Evolutionary conservation across 2,329 filamentous ascomycete species (phyloP).

Genomic region (Penicillium fuscoglaucum): DNA sequence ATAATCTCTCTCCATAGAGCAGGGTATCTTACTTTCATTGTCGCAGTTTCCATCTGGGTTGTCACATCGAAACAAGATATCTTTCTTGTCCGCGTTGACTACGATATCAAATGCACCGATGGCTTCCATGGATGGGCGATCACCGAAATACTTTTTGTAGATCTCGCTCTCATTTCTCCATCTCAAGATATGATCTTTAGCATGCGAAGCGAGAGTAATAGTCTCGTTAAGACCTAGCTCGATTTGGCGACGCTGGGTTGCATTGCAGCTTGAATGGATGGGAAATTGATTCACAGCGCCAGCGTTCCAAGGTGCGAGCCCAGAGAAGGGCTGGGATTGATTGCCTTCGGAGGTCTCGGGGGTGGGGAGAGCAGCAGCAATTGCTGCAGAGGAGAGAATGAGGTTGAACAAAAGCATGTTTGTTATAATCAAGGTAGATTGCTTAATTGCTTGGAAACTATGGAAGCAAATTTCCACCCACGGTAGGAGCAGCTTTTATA

Average conservation of each 20-base stretch:
- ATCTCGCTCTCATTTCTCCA: constrained; percentile 58
- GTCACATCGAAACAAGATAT: constrained; percentile 66
- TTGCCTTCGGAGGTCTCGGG: not conserved
- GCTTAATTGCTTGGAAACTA: not conserved
- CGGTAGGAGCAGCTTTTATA: constrained; percentile 8
- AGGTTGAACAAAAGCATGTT: constrained; percentile 3
- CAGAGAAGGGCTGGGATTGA: constrained; percentile 13
- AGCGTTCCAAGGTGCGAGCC: constrained; percentile 27
- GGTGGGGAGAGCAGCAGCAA: constrained; percentile 12
- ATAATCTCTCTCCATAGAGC: not conserved
- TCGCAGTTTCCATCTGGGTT: constrained; percentile 66
- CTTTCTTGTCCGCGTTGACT: constrained; percentile 57
- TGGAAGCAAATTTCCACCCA: too few species aligned
- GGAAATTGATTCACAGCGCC: constrained; percentile 46
- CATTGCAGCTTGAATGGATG: constrained; percentile 68
- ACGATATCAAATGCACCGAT: constrained; percentile 65
- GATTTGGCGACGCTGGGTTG: constrained; percentile 60
- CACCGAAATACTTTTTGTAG: constrained; percentile 67
- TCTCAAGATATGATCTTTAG: constrained; percentile 56
- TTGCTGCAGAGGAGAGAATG: constrained; percentile 6
- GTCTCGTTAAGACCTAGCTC: constrained; percentile 59
- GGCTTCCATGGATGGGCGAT: constrained; percentile 56
- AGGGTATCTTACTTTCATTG: constrained; percentile 43
- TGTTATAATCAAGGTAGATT: not conserved
- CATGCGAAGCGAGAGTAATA: constrained; percentile 59